Base-by-base conservation (phyloP, 2,329 filamentous ascomycete species). In the Blastomyces percursus region DNA sequence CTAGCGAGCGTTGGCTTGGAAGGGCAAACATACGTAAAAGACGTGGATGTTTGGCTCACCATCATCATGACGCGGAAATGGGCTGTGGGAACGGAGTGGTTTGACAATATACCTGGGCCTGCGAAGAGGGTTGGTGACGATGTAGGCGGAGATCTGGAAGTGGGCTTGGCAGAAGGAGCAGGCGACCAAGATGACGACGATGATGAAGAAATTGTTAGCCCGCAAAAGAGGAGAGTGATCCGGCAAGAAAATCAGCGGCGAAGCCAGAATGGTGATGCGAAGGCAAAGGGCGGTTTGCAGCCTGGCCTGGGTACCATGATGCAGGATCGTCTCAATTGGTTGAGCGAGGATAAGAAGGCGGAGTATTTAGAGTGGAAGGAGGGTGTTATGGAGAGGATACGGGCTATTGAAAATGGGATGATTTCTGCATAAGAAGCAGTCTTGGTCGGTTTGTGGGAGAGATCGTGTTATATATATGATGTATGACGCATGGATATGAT, bases 1-100 rank as follows among this genome's bases (percentile, higher is more conserved):
- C 65, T 78, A 8, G 68, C 70, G 12, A 71, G 72, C 19, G 65
- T 76, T 30, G 72, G 72, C 2, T 64, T 77, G 8, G 67, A 40
- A 14, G 40, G 38, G 27, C 69, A 73, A 1, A 74, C 77, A 0
- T 67, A 82, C 8, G 80, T 76, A 19, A 70, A 79, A 59, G 83
- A 87, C 44, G 80, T 91, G 46, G 84, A 89, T 64, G 75, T 76
- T 2, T 88, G 87, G 65, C 80, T 89, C 63, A 73, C 81, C 24
- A 75, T 82, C 62, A 80, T 89, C 51, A 81, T 75, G 66, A 71
- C 73, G 24, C 72, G 76, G 27, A 72, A 72, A 1, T 82, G 79
- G 77, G 75, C 81, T 21, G 79, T 83, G 80, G 86, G 72, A 3
- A 72, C 81, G 60, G 86, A 89, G 68, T 90, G 87, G 87, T 89